phyloP scores from a whole-genome alignment of 2,329 filamentous ascomycete genomes.

The Sporothrix luriei region DNA sequence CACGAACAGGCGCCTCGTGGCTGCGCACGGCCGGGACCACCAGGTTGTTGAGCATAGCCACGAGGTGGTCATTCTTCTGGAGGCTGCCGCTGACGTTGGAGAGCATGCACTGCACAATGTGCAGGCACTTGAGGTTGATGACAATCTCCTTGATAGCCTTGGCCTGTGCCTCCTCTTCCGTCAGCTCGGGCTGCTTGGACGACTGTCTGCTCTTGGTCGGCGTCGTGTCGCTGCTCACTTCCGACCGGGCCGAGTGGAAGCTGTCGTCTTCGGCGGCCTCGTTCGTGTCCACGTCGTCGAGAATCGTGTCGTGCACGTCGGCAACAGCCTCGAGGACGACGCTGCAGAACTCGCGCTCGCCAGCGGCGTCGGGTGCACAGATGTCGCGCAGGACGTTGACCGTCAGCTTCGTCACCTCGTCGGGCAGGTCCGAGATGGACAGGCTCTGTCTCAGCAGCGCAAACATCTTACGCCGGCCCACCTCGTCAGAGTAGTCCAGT shows the following conservation, averaged over 20 bases:
- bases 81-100: slow-evolving; percentile 87
- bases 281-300: slow-evolving; percentile 62
- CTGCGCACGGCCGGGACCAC: slow-evolving; percentile 93
- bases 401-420: slow-evolving; percentile 87
- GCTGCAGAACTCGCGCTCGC: slow-evolving; percentile 80
- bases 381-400: slow-evolving; percentile 81
- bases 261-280: slow-evolving; percentile 70
- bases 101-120: slow-evolving; percentile 97
- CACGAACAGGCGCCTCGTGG: slow-evolving; percentile 88
- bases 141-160: slow-evolving; percentile 89
- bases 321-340: slow-evolving; percentile 90
- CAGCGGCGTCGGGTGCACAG: slow-evolving; percentile 72
- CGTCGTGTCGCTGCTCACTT: slow-evolving; percentile 69
- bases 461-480: slow-evolving; percentile 95
- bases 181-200: slow-evolving; percentile 46
- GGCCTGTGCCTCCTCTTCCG: slow-evolving; percentile 66
- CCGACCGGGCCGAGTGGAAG: slow-evolving; percentile 91
- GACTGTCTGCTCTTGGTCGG: slow-evolving; percentile 52
- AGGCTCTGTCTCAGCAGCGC: slow-evolving; percentile 82
- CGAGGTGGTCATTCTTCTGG: slow-evolving; percentile 86
- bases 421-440: slow-evolving; percentile 82
- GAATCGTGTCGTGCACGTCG: slow-evolving; percentile 93
- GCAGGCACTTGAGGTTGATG: slow-evolving; percentile 97
- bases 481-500: slow-evolving; percentile 96
- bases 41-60: slow-evolving; percentile 96